Conservation (phyloP, 495 filamentous ascomycete species). For the Acidomyces sp. region DNA sequence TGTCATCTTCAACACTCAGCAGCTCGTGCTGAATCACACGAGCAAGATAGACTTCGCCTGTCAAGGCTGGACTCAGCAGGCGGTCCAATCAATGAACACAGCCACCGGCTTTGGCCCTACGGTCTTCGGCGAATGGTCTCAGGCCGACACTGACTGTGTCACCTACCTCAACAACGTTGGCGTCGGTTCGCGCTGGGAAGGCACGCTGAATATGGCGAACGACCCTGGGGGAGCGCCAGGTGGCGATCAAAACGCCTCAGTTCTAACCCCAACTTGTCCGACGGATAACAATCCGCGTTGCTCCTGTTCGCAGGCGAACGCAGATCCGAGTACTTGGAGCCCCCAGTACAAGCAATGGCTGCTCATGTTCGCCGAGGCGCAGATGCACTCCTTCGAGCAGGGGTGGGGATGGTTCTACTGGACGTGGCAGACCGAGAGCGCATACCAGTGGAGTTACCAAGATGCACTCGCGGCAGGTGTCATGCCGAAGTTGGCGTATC, state of each 20-base stretch:
- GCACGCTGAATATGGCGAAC: conserved; percentile 53
- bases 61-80: conserved; percentile 69
- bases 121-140: conserved; percentile 95
- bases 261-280: conserved; percentile 58
- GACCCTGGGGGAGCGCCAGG: too few relatives aligned
- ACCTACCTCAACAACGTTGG: conserved; percentile 80
- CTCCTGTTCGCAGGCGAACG: conserved; percentile 63
- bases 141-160: conserved; percentile 95
- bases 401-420: conserved; percentile 98
- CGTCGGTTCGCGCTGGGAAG: conserved; percentile 80
- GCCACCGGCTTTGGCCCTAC: conserved; percentile 84
- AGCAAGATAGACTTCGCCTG: conserved; percentile 81
- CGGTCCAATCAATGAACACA: conserved; percentile 51
- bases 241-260: conserved; percentile 30
- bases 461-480: conserved; percentile 70
- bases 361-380: conserved; percentile 80
- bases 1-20: conserved; percentile 51
- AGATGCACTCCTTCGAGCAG: conserved; percentile 83
- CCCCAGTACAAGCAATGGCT: conserved; percentile 73
- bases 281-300: conserved; percentile 42
- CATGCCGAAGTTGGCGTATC: conserved; percentile 65
- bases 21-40: conserved; percentile 40
- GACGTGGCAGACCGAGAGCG: conserved; percentile 73
- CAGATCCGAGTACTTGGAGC: conserved; percentile 52
- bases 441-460: conserved; percentile 90